Base-by-base conservation (phyloP, 257 asterid species). In the Coffea eugenioides region DNA sequence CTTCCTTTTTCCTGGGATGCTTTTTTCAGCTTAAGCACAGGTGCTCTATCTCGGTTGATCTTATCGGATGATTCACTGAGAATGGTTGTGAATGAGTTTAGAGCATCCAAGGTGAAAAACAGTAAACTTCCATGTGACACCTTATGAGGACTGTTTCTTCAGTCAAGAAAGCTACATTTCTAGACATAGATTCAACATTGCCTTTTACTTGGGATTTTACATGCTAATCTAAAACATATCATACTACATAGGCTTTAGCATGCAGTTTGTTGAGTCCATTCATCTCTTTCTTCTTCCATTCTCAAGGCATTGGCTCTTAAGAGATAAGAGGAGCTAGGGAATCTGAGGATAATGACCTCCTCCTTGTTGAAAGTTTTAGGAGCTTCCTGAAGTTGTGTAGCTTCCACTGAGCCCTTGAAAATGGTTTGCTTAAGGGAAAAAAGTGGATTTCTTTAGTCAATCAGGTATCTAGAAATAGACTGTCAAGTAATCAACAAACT, bases 31-130 rank as follows among this genome's bases (percentile, higher is more conserved):
- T 83, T 94, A 87, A 94, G 97, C 94, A 95, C 98, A 23, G 98
- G 98, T 69, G 97, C 95, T 76, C 77, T 95, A 75, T 93, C 98
- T 76, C 90, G 97, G 83, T 88, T 95, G 90, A 90, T 95, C 84
- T 80, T 95, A 81, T 95, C 98, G 14, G 97, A 92, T 84, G 97
- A 93, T 89, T 90, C 95, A 64, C 97, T 95, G 79, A 88, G 97
- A 82, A 79, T 85, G 90, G 98, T 91, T 34, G 97, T 93, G 77
- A 95, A 95, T 65, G 99, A 93, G 83, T 89, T 87, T 72, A 89
- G 99, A 77, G 88, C 83, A 77, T 78, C 88, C 70, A 95, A 95
- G 98, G 98, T 95, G 43, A 85, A 64, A 69, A 68, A 51, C 43
- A 3, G 39, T 23, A 5, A 14, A 34, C 62, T 54, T 14, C n/a